phyloP scores from a whole-genome alignment of 768 basidiomycete genomes.

The Boletus sp. region DNA sequence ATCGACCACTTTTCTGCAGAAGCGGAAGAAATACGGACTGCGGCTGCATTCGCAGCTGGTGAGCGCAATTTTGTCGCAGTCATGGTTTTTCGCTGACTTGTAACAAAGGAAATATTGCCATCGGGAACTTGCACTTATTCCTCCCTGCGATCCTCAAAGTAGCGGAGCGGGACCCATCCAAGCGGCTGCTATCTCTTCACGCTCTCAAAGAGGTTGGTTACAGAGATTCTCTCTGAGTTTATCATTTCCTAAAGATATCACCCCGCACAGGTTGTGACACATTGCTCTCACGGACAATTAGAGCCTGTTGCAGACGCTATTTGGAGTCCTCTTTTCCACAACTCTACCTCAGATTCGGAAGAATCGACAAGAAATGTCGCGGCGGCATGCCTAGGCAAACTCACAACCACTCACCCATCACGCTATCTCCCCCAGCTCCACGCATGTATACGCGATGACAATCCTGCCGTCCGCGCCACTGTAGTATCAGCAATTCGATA shows the following conservation, averaged over 20 bases:
- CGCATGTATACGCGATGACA: constrained; percentile 67
- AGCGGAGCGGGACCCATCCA: constrained; percentile 71
- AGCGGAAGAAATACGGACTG: constrained; percentile 83
- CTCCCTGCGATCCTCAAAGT: constrained; percentile 81
- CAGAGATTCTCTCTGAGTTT: not conserved
- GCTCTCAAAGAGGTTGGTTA: constrained; percentile 82
- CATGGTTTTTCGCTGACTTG: not conserved
- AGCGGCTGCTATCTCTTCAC: constrained; percentile 82
- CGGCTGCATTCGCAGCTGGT: constrained; percentile 95
- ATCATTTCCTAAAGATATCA: not conserved
- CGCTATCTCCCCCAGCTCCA: constrained; percentile 93
- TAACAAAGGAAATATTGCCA: constrained; percentile 85
- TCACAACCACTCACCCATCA: constrained; percentile 88
- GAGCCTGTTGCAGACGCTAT: constrained; percentile 85
- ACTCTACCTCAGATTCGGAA: constrained; percentile 78
- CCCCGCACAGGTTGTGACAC: constrained; percentile 73
- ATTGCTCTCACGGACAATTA: constrained; percentile 81
- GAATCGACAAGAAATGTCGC: constrained; percentile 94
- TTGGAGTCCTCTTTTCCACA: constrained; percentile 91
- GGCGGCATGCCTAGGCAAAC: constrained; percentile 93
- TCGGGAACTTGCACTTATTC: constrained; percentile 87
- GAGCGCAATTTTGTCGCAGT: constrained; percentile 16
- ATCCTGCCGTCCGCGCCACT: constrained; percentile 75
- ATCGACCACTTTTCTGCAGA: constrained; percentile 75
- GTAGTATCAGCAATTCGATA: constrained; percentile 91